Evolutionary conservation across 805 yeast genomes (phyloP).

Genomic region (Nakazawaea laoshanensis): DNA sequence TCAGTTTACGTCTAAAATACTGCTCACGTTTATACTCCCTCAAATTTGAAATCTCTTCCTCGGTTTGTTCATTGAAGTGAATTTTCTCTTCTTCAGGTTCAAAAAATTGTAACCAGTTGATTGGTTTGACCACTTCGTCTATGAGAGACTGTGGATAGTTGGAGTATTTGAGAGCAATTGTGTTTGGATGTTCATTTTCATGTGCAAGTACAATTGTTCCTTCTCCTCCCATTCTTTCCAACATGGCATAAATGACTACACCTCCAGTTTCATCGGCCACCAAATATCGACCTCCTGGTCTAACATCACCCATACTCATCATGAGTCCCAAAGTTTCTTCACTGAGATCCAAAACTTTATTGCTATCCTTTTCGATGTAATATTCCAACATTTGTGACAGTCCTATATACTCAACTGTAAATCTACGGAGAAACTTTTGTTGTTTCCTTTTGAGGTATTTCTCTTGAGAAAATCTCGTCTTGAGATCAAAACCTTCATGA

Average conservation of each 20-base stretch:
- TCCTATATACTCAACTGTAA: conserved; percentile 72
- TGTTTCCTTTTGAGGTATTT: conserved; percentile 89
- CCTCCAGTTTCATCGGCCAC: conserved; percentile 95
- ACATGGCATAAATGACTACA: conserved; percentile 69
- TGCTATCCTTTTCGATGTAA: conserved; percentile 69
- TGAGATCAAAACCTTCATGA: conserved; percentile 81
- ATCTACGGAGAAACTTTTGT: conserved; percentile 80
- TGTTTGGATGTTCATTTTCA: conserved; percentile 90
- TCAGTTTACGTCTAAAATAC: conserved; percentile 55
- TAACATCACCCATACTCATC: conserved; percentile 70
- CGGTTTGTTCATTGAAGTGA: conserved; percentile 25
- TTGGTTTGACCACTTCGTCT: conserved; percentile 50
- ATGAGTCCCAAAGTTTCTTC: conserved; percentile 76
- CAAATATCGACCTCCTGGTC: conserved; percentile 84
- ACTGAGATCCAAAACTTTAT: conserved; percentile 69
- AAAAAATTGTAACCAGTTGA: conserved; percentile 72
- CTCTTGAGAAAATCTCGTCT: conserved; percentile 84
- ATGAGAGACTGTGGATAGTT: conserved; percentile 49
- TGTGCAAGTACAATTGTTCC: conserved; percentile 65
- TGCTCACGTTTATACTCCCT: conserved; percentile 55
- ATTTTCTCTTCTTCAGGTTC: conserved; percentile 58
- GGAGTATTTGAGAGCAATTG: conserved; percentile 59
- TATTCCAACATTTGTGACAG: conserved; percentile 64
- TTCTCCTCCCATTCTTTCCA: conserved; percentile 86
- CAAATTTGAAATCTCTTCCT: conserved; percentile 45